Percentiles rank a stretch among this genome's conserved stretches.
These are phyloP conservation scores for Mycosphaerella sp. DNA, from an alignment of 2,329 filamentous ascomycete species.

Conservation along the genomic window DNA sequence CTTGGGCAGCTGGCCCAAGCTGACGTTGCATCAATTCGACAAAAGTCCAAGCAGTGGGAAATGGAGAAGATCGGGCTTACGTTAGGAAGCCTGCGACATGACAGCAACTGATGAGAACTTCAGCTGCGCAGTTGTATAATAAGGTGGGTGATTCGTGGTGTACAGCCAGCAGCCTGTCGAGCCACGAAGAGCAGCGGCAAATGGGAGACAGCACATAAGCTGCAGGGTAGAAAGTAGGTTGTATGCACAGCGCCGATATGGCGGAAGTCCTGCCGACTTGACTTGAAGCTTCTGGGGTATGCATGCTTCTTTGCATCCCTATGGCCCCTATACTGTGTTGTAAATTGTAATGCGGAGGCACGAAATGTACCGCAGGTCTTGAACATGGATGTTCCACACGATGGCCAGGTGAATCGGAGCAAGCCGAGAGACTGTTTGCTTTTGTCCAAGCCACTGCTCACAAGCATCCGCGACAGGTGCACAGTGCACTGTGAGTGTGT, in stretches of 20 bases:
- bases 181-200: slow-evolving; percentile 3
- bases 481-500: too few species aligned
- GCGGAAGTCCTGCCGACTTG: slow-evolving; percentile 8
- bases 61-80: background rate
- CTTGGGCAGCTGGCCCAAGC: too few species aligned
- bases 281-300: slow-evolving; percentile 5
- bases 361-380: too few species aligned
- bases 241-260: slow-evolving; percentile 9
- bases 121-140: background rate
- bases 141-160: background rate
- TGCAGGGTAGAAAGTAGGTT: slow-evolving; percentile 8
- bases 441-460: too few species aligned
- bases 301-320: background rate
- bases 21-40: background rate
- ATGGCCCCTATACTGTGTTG: too few species aligned
- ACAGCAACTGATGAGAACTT: background rate
- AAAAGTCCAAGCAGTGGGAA: background rate
- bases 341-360: too few species aligned
- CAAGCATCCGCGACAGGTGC: too few species aligned
- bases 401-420: too few species aligned
- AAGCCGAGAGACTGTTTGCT: too few species aligned
- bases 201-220: slow-evolving; percentile 4
- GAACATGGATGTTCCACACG: too few species aligned
- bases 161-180: background rate
- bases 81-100: background rate